These are phyloP conservation scores for Coleophoma cylindrospora DNA, from an alignment of 2,329 filamentous ascomycete genomes.

Conservation along the genomic window DNA sequence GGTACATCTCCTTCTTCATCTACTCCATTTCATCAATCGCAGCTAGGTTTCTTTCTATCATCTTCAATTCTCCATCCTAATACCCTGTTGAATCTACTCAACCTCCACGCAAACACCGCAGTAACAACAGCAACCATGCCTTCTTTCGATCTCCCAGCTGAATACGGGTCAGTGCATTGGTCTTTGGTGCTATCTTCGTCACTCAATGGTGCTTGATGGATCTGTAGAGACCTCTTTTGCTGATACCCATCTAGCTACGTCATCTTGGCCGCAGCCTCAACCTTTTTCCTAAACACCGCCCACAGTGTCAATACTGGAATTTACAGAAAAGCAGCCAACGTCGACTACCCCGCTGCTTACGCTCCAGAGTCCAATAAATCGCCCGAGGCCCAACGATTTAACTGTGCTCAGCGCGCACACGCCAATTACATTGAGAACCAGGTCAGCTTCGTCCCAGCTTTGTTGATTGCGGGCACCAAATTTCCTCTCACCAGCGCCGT, in stretches of 20 bases:
- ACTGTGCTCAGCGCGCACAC: slow-evolving; percentile 62
- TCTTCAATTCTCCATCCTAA: too few species aligned
- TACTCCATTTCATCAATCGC: too few species aligned
- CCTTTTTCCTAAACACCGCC: slow-evolving; percentile 51
- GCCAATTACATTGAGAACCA: slow-evolving; percentile 60
- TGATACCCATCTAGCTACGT: slow-evolving; percentile 46
- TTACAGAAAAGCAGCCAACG: slow-evolving; percentile 45
- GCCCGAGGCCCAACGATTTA: slow-evolving; percentile 45
- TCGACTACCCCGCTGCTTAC: slow-evolving; percentile 54
- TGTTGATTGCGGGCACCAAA: slow-evolving; percentile 51
- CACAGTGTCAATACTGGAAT: slow-evolving; percentile 42
- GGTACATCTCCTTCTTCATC: too few species aligned
- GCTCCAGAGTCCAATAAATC: slow-evolving; percentile 24
- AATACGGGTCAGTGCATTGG: neutral
- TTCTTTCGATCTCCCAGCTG: neutral
- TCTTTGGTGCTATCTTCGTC: neutral
- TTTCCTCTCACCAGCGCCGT: slow-evolving; percentile 45
- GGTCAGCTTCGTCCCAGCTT: slow-evolving; percentile 42
- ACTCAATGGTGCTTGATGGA: too few species aligned
- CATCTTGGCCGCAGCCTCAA: slow-evolving; percentile 49
- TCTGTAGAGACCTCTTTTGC: too few species aligned
- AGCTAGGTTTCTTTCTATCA: too few species aligned
- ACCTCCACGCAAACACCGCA: too few species aligned
- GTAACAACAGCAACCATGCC: neutral
- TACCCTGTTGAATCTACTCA: too few species aligned